phyloP scores from a whole-genome alignment of 2,329 filamentous ascomycete species.

The Bipolaris zeicola region DNA sequence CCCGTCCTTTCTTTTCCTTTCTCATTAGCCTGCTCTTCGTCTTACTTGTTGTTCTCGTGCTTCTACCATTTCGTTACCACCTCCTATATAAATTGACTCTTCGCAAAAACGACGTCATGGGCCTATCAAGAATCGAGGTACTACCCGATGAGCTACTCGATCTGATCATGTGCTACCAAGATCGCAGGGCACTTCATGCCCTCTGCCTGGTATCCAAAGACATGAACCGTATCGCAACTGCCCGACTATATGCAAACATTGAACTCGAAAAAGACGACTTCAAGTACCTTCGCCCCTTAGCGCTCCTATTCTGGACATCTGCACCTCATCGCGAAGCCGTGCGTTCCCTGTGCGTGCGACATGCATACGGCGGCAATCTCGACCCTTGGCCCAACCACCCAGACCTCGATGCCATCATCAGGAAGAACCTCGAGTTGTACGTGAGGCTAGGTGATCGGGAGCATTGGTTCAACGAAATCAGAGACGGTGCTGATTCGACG shows the following conservation, averaged over 20 bases:
- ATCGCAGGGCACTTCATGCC: background rate
- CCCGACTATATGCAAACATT: constrained; percentile 20
- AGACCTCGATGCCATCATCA: constrained; percentile 10
- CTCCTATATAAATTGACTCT: background rate
- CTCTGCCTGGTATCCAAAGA: constrained; percentile 18
- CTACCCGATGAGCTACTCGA: constrained; percentile 26
- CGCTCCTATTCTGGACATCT: constrained; percentile 21
- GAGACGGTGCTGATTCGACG: constrained; percentile 19
- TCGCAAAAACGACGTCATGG: background rate
- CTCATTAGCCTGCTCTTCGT: background rate
- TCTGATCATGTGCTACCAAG: constrained; percentile 8
- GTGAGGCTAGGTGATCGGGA: constrained; percentile 10
- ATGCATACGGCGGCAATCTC: constrained; percentile 23
- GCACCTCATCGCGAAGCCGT: constrained; percentile 10
- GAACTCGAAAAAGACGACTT: constrained; percentile 13
- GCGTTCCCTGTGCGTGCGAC: constrained; percentile 11
- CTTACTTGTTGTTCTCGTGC: background rate
- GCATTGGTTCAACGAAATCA: constrained; percentile 13
- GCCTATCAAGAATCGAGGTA: constrained; percentile 1
- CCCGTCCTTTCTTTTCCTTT: background rate
- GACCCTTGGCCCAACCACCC: constrained; percentile 17
- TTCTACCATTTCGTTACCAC: background rate
- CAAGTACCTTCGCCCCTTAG: constrained; percentile 15
- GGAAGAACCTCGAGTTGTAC: constrained; percentile 4
- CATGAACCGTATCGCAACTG: constrained; percentile 21